Conservation (phyloP, 345 rosid species). For the Linum tenue region DNA sequence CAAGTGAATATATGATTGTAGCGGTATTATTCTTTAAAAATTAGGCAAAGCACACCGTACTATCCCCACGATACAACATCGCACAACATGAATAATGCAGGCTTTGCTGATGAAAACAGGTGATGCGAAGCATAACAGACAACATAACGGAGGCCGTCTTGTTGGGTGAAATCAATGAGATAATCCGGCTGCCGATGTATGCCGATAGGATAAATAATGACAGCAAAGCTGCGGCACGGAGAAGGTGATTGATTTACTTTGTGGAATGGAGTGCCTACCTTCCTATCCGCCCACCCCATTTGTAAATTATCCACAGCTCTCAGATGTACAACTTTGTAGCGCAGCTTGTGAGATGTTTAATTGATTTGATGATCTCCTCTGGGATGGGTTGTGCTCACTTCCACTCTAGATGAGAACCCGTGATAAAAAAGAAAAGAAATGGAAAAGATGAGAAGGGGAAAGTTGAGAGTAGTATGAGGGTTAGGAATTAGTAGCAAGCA, state of each 20-base stretch:
- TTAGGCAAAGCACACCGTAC: background rate
- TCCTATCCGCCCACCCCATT: background rate
- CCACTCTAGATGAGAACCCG: constrained; percentile 8
- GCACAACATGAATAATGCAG: too few species aligned
- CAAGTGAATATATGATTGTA: too few species aligned
- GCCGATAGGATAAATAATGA: constrained; percentile 1
- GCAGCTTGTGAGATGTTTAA: constrained; percentile 14
- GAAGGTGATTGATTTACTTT: background rate
- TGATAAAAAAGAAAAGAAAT: too few species aligned
- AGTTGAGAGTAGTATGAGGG: constrained; percentile 6
- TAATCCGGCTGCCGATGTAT: constrained; percentile 22
- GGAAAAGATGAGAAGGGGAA: too few species aligned
- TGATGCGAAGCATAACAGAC: constrained; percentile 22
- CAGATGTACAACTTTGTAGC: background rate
- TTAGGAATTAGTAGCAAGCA: constrained; percentile 30
- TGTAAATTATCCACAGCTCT: background rate
- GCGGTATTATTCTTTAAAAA: too few species aligned
- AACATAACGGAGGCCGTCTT: constrained; percentile 20
- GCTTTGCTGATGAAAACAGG: constrained; percentile 8
- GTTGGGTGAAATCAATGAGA: constrained; percentile 17
- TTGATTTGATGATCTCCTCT: constrained; percentile 7
- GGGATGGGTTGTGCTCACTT: constrained; percentile 22
- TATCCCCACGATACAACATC: background rate
- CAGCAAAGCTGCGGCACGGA: constrained; percentile 3
- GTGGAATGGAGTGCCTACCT: background rate